These are phyloP conservation scores for Xylariaceae sp. DNA, from an alignment of 2,329 filamentous ascomycete species.

Conservation along the genomic window DNA sequence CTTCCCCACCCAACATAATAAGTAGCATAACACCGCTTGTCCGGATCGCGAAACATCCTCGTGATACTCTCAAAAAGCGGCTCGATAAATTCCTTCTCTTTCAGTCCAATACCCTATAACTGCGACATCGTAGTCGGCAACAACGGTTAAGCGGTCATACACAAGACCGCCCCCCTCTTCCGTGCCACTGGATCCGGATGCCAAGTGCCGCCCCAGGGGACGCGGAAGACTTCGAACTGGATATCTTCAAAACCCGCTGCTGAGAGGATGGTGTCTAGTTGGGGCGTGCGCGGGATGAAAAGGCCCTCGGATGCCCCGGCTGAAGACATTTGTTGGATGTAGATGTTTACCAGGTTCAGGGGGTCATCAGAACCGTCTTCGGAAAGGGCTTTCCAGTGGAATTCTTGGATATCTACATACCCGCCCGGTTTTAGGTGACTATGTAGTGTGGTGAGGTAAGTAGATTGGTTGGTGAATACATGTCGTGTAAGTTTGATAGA, in stretches of 20 bases:
- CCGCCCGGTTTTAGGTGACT: conserved; percentile 28
- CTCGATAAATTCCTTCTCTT: conserved; percentile 16
- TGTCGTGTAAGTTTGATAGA: background rate
- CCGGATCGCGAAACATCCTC: conserved; percentile 15
- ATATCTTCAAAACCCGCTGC: conserved; percentile 40
- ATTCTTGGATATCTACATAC: conserved; percentile 30
- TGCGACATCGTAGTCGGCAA: conserved; percentile 14
- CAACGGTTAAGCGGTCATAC: conserved; percentile 15
- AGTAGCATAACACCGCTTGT: conserved; percentile 14
- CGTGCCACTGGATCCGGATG: conserved; percentile 43
- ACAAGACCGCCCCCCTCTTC: conserved; percentile 37
- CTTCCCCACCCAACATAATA: conserved; percentile 22
- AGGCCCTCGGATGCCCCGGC: conserved; percentile 30
- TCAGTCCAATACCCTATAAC: conserved; percentile 14
- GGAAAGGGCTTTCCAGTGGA: conserved; percentile 24
- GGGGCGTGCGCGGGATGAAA: conserved; percentile 30
- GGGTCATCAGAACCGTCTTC: conserved; percentile 26
- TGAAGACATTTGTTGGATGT: conserved; percentile 28
- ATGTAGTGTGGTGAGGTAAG: no score
- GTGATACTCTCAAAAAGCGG: conserved; percentile 13
- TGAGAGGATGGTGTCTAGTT: conserved; percentile 23
- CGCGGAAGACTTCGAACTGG: conserved; percentile 36
- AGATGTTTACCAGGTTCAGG: conserved; percentile 25
- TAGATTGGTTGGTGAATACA: conserved; percentile 5
- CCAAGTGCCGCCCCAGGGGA: conserved; percentile 48